phyloP scores from a whole-genome alignment of 192 early-diverging fungal species.

The Gryganskiella cystojenkinii region DNA sequence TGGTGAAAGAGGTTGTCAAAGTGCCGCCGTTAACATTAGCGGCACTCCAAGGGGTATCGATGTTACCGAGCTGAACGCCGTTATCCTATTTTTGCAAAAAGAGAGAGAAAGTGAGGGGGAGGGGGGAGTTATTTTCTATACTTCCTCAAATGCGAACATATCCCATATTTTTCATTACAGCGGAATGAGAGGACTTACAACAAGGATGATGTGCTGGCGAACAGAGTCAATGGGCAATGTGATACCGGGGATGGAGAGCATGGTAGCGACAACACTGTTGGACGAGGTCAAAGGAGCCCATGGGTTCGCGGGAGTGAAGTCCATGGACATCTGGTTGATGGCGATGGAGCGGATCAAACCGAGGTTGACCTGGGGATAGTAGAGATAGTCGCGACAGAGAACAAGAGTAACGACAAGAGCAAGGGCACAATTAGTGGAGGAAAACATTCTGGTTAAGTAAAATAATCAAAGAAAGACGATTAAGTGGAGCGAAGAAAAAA shows the following conservation, averaged over 20 bases:
- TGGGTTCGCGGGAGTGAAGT: constrained; percentile 52
- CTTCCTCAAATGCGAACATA: too few relatives aligned
- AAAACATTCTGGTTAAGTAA: not conserved
- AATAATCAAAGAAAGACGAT: not conserved
- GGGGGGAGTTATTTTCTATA: too few relatives aligned
- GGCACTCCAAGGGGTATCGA: constrained; percentile 13
- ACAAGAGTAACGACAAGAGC: not conserved
- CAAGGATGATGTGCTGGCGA: constrained; percentile 19
- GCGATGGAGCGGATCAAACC: constrained; percentile 38
- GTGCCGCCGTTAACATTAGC: constrained; percentile 10
- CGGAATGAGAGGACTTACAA: not conserved
- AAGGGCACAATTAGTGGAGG: not conserved
- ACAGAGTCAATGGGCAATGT: constrained; percentile 11
- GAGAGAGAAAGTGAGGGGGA: too few relatives aligned
- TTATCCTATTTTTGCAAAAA: constrained; percentile 7
- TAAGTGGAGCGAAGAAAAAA: not conserved
- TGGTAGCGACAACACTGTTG: constrained; percentile 42
- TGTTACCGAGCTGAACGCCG: constrained; percentile 7
- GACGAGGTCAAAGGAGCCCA: constrained; percentile 53
- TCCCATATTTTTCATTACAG: too few relatives aligned
- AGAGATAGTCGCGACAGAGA: not conserved
- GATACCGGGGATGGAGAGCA: constrained; percentile 26
- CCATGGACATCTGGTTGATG: constrained; percentile 52
- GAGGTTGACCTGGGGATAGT: not conserved
- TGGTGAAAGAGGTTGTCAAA: constrained; percentile 9